Conservation (phyloP, 495 filamentous ascomycete species). For the Penicillium bovifimosum region DNA sequence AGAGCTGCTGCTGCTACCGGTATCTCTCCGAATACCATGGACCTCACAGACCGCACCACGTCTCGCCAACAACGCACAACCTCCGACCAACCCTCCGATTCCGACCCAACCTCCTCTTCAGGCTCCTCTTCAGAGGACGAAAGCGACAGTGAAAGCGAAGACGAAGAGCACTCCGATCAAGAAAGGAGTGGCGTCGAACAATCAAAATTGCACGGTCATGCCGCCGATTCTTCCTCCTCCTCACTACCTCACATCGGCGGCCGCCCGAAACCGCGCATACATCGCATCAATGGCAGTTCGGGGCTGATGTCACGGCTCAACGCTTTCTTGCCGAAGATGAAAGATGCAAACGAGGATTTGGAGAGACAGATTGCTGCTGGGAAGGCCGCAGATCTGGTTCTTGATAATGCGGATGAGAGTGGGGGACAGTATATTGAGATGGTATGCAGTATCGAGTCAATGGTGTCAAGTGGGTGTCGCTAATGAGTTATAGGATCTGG, state of each 20-base stretch:
- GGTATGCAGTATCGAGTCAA: slow-evolving; percentile 23
- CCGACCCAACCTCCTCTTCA: slow-evolving; percentile 39
- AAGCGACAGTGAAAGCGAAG: slow-evolving; percentile 23
- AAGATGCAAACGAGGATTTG: slow-evolving; percentile 44
- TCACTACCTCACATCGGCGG: slow-evolving; percentile 29
- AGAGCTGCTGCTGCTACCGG: not conserved
- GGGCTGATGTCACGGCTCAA: slow-evolving; percentile 37
- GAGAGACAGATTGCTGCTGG: slow-evolving; percentile 39
- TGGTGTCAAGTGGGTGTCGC: not conserved
- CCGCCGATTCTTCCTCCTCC: not conserved
- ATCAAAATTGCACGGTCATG: not conserved
- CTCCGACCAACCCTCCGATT: slow-evolving; percentile 14
- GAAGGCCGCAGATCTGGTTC: slow-evolving; percentile 23
- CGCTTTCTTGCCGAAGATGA: slow-evolving; percentile 44
- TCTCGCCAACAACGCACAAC: not conserved
- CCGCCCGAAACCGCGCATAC: slow-evolving; percentile 35
- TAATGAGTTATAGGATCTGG: slow-evolving; percentile 37
- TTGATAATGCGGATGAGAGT: slow-evolving; percentile 35
- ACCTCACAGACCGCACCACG: slow-evolving; percentile 7
- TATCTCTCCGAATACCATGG: slow-evolving; percentile 1
- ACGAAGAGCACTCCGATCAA: slow-evolving; percentile 13
- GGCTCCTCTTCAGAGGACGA: slow-evolving; percentile 26
- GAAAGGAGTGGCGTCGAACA: not conserved
- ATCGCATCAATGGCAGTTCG: slow-evolving; percentile 21
- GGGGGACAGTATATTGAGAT: slow-evolving; percentile 49